Evolutionary conservation across 805 yeast genomes (phyloP), one percentile per base, ranked within the genome.

Genomic region (Ascoidea asiatica): DNA sequence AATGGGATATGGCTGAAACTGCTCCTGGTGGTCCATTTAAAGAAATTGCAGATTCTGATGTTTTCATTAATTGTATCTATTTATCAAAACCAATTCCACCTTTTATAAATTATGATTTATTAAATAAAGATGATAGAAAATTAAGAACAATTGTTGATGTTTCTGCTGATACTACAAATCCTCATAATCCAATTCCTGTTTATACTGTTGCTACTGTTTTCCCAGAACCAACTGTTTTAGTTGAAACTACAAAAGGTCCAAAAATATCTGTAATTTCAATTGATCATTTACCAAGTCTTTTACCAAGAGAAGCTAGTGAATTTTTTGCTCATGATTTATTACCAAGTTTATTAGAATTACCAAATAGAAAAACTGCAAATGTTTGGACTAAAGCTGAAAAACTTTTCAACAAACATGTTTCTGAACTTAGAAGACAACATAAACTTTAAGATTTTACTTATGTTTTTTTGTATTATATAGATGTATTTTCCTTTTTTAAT

Each of bases 1-100:
- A 85, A 69, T 92, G 99, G 99, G 99, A 92, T 65, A 87, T 92
- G 75, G 76, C 83, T 48, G 99, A 92, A 71, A 92, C 99, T 48
- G 80, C 92, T 53, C 79, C 74, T 65, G 98, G 98, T 51, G 99
- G 98, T 43, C 99, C 99, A 50, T 92, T 92, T 75, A 61, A 75
- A 62, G 97, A 92, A 67, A 92, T 92, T 54, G 87, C 84, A 33
- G 65, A 72, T 41, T 75, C 87, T 22, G 97, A 92, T 61, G 77
- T 92, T 53, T 92, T 92, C 62, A 77, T 92, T 67, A 92, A 92
- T 72, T 92, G 98, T 72, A 92, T 92, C 64, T 92, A 92, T 67
- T 69, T 92, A 55, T 85, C 96, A 38, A 69, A 80, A 65, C 95
- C 95, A 59, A 92, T 92, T 58, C 81, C 97, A 33, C 97, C 97